phyloP scores from a whole-genome alignment of 176 grass and related monocot genomes.

The Eleusine indica region DNA sequence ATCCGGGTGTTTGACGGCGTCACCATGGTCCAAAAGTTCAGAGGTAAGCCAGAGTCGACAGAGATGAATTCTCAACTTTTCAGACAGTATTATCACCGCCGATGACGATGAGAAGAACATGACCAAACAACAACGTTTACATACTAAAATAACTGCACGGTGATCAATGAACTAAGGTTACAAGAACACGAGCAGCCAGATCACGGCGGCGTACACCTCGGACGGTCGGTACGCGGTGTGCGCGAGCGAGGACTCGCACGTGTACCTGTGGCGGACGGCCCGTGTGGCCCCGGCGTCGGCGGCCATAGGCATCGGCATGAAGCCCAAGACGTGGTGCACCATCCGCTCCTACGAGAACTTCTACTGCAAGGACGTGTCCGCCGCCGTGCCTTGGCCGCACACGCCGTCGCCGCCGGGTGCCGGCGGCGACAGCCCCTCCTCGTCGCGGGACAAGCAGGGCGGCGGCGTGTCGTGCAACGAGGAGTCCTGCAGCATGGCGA shows the following conservation, averaged over 20 bases:
- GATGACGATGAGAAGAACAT: neutral
- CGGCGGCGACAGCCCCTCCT: constrained; percentile 2
- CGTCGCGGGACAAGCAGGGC: constrained; percentile 1
- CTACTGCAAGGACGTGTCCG: constrained; percentile 91
- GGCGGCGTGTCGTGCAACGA: constrained; percentile 42
- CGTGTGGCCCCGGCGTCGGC: constrained; percentile 31
- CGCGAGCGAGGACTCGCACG: constrained; percentile 91
- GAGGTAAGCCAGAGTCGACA: constrained; percentile 45
- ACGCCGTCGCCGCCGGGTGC: constrained; percentile 21
- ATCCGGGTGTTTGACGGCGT: constrained; percentile 84
- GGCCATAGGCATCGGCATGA: constrained; percentile 50
- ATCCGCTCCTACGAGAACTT: constrained; percentile 91
- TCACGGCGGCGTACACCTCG: constrained; percentile 73
- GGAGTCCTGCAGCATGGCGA: constrained; percentile 47
- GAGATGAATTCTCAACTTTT: neutral
- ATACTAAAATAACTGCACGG: neutral
- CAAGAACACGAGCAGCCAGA: constrained; percentile 97
- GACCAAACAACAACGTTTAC: neutral
- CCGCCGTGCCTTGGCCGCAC: constrained; percentile 61
- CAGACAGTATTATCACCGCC: neutral
- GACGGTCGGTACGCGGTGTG: constrained; percentile 74
- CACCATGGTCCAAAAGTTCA: constrained; percentile 89
- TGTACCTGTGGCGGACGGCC: constrained; percentile 57
- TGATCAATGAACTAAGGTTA: neutral
- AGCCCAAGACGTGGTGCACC: constrained; percentile 66